These are phyloP conservation scores for Staphylotrichum longicolle DNA, from an alignment of 495 filamentous ascomycete genomes.

Conservation along the genomic window DNA sequence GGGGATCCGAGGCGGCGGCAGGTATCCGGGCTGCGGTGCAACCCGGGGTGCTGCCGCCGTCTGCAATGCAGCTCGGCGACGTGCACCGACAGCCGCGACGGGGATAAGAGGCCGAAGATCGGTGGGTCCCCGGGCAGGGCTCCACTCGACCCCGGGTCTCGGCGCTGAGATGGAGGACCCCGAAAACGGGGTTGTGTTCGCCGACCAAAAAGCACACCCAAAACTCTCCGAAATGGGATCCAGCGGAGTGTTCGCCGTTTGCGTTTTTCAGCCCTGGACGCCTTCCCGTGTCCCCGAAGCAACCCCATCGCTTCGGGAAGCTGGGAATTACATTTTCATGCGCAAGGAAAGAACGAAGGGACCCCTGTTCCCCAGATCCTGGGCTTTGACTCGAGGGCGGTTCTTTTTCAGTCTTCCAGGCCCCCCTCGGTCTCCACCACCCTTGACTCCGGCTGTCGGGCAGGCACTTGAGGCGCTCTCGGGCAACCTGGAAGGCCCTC, in stretches of 20 bases:
- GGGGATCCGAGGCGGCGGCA: not conserved
- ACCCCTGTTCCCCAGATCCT: too few relatives aligned
- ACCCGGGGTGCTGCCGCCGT: not conserved
- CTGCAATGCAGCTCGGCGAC: slow-evolving; percentile 1
- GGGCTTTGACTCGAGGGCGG: not conserved
- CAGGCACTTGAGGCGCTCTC: too few relatives aligned
- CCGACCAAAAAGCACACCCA: not conserved
- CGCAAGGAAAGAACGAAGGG: too few relatives aligned
- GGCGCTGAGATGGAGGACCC: not conserved
- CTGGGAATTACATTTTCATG: too few relatives aligned
- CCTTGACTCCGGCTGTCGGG: too few relatives aligned
- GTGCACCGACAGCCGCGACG: slow-evolving; percentile 8
- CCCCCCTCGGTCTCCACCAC: not conserved
- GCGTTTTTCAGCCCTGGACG: not conserved
- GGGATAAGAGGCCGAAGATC: not conserved
- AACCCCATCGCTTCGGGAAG: too few relatives aligned
- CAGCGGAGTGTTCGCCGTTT: not conserved
- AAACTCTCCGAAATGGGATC: not conserved
- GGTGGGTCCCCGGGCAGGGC: not conserved
- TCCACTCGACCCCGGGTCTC: slow-evolving; percentile 9
- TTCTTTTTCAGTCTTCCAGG: too few relatives aligned
- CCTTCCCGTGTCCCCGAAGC: too few relatives aligned
- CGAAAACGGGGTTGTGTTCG: not conserved
- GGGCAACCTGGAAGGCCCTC: too few relatives aligned
- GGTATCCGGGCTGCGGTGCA: not conserved